Base-by-base conservation (phyloP, 352 stramenopile genomes). In the Pythium aristosporum region DNA sequence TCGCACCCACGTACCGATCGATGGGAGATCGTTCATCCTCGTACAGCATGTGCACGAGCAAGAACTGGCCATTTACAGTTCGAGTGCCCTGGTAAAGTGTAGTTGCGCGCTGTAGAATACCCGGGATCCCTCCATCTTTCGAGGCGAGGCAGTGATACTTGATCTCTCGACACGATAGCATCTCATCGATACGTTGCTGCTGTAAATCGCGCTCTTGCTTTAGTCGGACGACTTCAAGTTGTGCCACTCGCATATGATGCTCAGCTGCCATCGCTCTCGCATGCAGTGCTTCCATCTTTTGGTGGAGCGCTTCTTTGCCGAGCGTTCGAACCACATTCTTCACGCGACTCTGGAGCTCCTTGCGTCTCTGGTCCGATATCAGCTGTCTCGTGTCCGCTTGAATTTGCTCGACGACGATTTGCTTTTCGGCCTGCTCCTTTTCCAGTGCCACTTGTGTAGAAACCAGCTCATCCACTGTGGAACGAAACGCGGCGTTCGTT, bases 221-320 rank as follows among this genome's bases (percentile, higher is more conserved):
- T 6, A 73, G 72, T 23, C 72, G 56, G 5, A 53, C 64, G 49
- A 64, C 64, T 48, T 89, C 72, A 5, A 88, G 57, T 60, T 87
- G 76, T 9, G 79, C 74, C 0, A 68, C 73, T 3, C 76, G 77
- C 76, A 87, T 81, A 20, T 65, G 63, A 25, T 91, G 79, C 50
- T 91, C 82, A 0, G 82, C 78, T 5, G 76, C 67, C 32, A 89
- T 72, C 4, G 73, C 67, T 25, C 79, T 71, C 0, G 67, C 76
- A 47, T 87, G 71, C 9, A 91, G 62, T 13, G 67, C 65, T 56
- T 88, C 82, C 69, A 88, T 79, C n/a, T 91, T 89, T 9, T 82
- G 72, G 5, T 66, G 72, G 12, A 92, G 61, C 11, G 81, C 77
- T n/a, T 90, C 79, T 48, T 84, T 85, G 5, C 81, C 81, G 0